These are phyloP conservation scores for Oenanthe sinensis DNA, from an alignment of 129 eudicot species.

Conservation along the genomic window DNA sequence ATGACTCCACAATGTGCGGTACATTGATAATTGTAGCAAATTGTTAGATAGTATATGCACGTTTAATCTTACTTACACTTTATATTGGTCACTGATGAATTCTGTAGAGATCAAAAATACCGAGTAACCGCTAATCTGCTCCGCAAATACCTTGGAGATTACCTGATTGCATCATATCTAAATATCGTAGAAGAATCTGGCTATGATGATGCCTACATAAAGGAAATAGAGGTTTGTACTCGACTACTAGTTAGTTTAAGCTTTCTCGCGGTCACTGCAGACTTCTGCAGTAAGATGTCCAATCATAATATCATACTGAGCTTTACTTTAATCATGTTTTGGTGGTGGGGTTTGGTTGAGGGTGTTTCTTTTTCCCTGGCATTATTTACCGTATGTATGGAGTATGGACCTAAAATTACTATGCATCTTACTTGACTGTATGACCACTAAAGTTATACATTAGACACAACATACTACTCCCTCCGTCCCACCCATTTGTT, in stretches of 20 bases:
- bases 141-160: slow-evolving; percentile 93
- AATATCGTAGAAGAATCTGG: slow-evolving; percentile 69
- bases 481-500: too few relatives aligned
- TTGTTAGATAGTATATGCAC: background rate
- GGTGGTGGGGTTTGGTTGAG: background rate
- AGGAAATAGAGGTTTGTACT: slow-evolving; percentile 71
- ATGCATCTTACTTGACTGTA: background rate
- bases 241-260: background rate
- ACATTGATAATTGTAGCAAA: background rate
- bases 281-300: background rate
- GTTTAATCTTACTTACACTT: background rate
- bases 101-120: slow-evolving; percentile 68
- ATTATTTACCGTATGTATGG: background rate
- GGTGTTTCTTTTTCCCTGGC: background rate
- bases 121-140: slow-evolving; percentile 50
- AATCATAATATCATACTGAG: background rate
- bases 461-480: background rate
- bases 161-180: slow-evolving; percentile 75
- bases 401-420: background rate
- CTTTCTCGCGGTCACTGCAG: background rate
- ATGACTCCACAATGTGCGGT: slow-evolving; percentile 69
- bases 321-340: background rate
- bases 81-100: slow-evolving; percentile 8
- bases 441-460: background rate
- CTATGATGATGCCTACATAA: slow-evolving; percentile 52